Percentiles rank a stretch among this genome's conserved stretches.
Conservation (phyloP, 2,329 filamentous ascomycete genomes). For the Myriosclerotinia duriaeana region DNA sequence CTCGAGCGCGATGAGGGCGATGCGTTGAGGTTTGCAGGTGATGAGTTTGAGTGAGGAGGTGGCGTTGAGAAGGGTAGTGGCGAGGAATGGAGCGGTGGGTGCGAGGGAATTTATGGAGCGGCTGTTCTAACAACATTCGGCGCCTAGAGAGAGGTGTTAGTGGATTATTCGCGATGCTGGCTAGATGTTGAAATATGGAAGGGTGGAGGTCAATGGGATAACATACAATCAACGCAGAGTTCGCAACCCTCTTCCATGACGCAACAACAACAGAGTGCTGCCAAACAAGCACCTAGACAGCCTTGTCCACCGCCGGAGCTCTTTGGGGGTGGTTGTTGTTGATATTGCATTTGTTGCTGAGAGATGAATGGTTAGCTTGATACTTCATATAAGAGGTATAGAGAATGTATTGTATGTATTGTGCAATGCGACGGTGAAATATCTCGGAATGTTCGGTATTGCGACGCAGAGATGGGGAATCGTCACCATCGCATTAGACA, state of each 20-base stretch:
- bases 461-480: background rate
- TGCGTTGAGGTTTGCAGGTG: background rate
- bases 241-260: slow-evolving; percentile 53
- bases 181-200: background rate
- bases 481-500: background rate
- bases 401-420: background rate
- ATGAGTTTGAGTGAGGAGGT: background rate
- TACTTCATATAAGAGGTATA: background rate
- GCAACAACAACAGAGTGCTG: slow-evolving; percentile 52
- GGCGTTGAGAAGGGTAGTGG: background rate
- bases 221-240: slow-evolving; percentile 48
- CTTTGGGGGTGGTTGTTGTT: slow-evolving; percentile 45
- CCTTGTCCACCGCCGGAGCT: slow-evolving; percentile 44
- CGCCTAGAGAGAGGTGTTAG: slow-evolving; percentile 7
- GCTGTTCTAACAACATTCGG: slow-evolving; percentile 20
- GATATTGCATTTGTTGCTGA: slow-evolving; percentile 47
- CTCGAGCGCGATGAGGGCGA: background rate
- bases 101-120: background rate
- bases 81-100: background rate
- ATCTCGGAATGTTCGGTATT: background rate
- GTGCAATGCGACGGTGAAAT: background rate
- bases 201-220: slow-evolving; percentile 16
- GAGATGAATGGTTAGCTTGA: slow-evolving; percentile 29
- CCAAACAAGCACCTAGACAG: slow-evolving; percentile 50
- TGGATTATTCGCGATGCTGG: background rate